Conservation (phyloP, 164 flowering plant genomes). For the Chimonanthus praecox region DNA sequence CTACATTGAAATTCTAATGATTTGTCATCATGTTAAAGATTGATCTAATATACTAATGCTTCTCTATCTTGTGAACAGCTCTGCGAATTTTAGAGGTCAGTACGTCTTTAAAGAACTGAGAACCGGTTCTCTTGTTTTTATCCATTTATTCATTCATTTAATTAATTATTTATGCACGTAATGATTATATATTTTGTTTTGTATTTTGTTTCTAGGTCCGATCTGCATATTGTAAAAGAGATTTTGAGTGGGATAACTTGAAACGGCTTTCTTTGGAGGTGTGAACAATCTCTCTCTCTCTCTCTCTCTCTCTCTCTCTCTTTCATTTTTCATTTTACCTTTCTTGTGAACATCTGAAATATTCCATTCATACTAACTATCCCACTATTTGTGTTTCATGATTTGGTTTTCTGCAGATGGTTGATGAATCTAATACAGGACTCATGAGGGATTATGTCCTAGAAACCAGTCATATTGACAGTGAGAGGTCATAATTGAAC, state of each 20-base stretch:
- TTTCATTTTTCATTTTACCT: not conserved
- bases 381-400: not conserved
- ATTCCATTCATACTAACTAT: not conserved
- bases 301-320: not conserved
- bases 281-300: not conserved
- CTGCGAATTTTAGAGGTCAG: constrained; percentile 83
- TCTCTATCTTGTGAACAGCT: constrained; percentile 32
- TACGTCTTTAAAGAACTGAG: not conserved
- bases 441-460: constrained; percentile 78
- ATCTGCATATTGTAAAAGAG: constrained; percentile 75
- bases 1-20: constrained; percentile 3
- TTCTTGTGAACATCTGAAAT: not conserved
- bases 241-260: constrained; percentile 95
- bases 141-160: not conserved
- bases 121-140: not conserved
- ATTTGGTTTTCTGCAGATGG: constrained; percentile 44
- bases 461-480: constrained; percentile 59
- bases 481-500: constrained; percentile 30
- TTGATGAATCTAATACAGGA: constrained; percentile 66
- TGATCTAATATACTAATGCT: not conserved
- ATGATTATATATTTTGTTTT: not conserved
- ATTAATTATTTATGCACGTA: not conserved
- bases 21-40: constrained; percentile 8
- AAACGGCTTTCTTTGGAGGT: constrained; percentile 60
- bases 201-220: constrained; percentile 47